Conservation (phyloP, 2,329 filamentous ascomycete genomes). For the Macrophomina phaseolina region DNA sequence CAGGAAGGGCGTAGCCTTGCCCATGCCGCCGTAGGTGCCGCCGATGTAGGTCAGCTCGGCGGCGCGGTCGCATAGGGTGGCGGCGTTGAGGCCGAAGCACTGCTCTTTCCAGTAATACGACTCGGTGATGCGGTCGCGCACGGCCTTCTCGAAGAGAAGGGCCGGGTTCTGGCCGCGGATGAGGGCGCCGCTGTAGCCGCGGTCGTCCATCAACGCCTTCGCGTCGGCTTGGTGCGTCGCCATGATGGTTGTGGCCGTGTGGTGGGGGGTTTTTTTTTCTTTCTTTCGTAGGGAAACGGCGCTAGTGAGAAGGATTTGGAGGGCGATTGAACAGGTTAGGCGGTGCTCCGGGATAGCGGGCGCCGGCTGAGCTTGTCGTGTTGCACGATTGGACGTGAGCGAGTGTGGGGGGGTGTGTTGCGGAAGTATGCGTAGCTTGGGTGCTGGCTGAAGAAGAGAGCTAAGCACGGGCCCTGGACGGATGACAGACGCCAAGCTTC, state of each 20-base stretch:
- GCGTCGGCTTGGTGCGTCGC: slow-evolving; percentile 77
- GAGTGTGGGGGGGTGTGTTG: slow-evolving; percentile 4
- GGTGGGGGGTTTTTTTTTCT: slow-evolving; percentile 12
- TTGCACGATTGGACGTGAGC: neutral
- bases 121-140: slow-evolving; percentile 93
- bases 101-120: slow-evolving; percentile 99
- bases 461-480: slow-evolving; percentile 4
- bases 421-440: slow-evolving; percentile 7
- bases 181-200: slow-evolving; percentile 76
- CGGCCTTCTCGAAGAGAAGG: slow-evolving; percentile 94
- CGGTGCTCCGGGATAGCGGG: neutral
- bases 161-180: slow-evolving; percentile 92
- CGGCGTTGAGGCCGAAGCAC: slow-evolving; percentile 90
- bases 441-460: slow-evolving; percentile 18
- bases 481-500: slow-evolving; percentile 8
- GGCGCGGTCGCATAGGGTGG: slow-evolving; percentile 83
- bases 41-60: slow-evolving; percentile 84
- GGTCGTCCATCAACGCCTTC: slow-evolving; percentile 79
- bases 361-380: neutral
- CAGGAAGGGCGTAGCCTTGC: slow-evolving; percentile 89
- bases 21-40: slow-evolving; percentile 82
- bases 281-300: neutral
- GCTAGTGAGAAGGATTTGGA: slow-evolving; percentile 6
- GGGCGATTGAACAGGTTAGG: neutral
- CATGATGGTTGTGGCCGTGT: slow-evolving; percentile 39